Conservation (phyloP, 768 basidiomycete genomes). For the Panus rudis region DNA sequence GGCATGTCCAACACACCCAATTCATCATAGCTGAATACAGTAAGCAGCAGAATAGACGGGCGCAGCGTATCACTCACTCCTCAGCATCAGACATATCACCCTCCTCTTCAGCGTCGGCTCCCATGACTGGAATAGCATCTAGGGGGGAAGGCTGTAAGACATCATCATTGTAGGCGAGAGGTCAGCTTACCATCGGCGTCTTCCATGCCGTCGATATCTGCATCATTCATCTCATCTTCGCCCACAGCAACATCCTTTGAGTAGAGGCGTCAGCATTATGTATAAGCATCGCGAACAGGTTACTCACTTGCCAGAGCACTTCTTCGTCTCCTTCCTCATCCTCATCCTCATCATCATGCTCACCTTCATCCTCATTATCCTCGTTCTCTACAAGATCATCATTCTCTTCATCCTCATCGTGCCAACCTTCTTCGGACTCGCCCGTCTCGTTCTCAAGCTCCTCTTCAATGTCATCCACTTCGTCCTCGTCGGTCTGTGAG, state of each 20-base stretch:
- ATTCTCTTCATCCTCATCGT: conserved; percentile 61
- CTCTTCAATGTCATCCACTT: conserved; percentile 62
- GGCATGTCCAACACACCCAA: conserved; percentile 23
- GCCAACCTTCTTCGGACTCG: conserved; percentile 57
- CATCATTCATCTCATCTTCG: conserved; percentile 30
- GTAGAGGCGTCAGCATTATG: neutral
- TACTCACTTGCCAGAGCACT: conserved; percentile 35
- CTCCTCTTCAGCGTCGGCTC: conserved; percentile 25
- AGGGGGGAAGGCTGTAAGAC: conserved; percentile 3
- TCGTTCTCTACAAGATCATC: conserved; percentile 46
- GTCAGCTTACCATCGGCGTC: conserved; percentile 44
- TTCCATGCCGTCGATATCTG: conserved; percentile 48
- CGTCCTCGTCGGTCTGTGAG: conserved; percentile 66
- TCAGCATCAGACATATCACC: conserved; percentile 26
- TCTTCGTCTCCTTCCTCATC: conserved; percentile 36
- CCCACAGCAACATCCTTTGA: conserved; percentile 28
- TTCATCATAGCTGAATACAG: conserved; percentile 17
- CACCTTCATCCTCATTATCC: conserved; percentile 31
- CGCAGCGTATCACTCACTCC: conserved; percentile 19
- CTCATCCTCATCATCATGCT: conserved; percentile 26
- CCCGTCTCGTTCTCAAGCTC: conserved; percentile 53
- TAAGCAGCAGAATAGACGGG: neutral
- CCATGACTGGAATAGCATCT: conserved; percentile 22
- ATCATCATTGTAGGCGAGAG: neutral
- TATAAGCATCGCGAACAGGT: too few relatives aligned